Percentiles rank a stretch among this genome's conserved stretches.
Evolutionary conservation across 441 rosid species (phyloP).

Genomic region (Erodium texanum): DNA sequence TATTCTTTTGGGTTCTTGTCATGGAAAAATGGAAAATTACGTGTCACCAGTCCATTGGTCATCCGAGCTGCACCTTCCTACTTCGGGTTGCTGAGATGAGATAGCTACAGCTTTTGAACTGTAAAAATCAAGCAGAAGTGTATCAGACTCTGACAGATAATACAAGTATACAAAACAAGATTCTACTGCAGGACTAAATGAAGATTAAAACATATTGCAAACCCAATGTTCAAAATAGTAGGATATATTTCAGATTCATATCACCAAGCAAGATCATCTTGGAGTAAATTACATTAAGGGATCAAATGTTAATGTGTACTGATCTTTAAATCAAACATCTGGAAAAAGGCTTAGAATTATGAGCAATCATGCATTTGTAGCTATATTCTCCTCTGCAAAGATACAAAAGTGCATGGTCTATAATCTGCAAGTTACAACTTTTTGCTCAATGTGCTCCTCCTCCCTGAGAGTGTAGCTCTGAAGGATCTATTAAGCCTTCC

Average conservation of each 20-base stretch:
- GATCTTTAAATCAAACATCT: background rate
- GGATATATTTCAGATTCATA: background rate
- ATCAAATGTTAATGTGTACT: background rate
- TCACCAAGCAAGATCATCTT: background rate
- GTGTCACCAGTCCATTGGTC: slow-evolving; percentile 38
- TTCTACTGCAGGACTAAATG: background rate
- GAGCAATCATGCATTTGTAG: too few species aligned
- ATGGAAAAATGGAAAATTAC: slow-evolving; percentile 30
- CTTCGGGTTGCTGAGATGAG: slow-evolving; percentile 25
- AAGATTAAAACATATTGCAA: background rate
- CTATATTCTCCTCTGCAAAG: background rate
- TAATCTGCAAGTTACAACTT: background rate
- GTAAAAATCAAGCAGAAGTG: slow-evolving; percentile 7
- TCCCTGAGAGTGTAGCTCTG: slow-evolving; percentile 30
- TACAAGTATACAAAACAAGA: background rate
- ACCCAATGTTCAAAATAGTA: background rate
- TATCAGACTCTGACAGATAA: background rate
- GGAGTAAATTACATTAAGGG: background rate
- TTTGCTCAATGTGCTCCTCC: slow-evolving; percentile 12
- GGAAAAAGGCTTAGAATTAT: background rate
- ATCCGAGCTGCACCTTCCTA: slow-evolving; percentile 28
- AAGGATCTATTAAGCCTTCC: slow-evolving; percentile 83
- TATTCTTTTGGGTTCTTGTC: slow-evolving; percentile 40
- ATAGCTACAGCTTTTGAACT: slow-evolving; percentile 9
- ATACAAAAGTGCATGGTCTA: slow-evolving; percentile 13